Evolutionary conservation across 78 protist genomes (phyloP).

Genomic region (Emiliania huxleyi): DNA sequence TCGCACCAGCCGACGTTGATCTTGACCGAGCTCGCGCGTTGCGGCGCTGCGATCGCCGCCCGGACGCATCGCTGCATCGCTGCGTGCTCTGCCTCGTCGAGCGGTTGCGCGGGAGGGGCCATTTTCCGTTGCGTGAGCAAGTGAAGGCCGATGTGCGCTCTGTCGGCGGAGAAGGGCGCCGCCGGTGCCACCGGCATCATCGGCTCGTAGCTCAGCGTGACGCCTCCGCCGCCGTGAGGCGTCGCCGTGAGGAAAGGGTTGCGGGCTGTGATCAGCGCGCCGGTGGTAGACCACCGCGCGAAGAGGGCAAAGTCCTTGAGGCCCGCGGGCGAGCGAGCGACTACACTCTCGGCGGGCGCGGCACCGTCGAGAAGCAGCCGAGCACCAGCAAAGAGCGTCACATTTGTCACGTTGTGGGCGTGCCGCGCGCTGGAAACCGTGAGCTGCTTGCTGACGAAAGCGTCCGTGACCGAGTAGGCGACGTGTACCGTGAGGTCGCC

Average conservation of each 20-base stretch:
- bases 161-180: neutral
- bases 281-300: neutral
- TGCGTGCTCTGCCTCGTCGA: neutral
- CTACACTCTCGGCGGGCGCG: neutral
- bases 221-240: neutral
- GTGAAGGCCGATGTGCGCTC: neutral
- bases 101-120: neutral
- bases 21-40: neutral
- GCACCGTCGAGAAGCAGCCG: neutral
- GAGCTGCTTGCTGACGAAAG: neutral
- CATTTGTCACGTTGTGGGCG: neutral
- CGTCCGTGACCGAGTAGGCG: neutral
- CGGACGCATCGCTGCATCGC: neutral
- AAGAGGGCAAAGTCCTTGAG: neutral
- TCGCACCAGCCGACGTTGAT: slow-evolving; percentile 12
- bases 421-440: neutral
- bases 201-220: neutral
- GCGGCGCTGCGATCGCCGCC: neutral
- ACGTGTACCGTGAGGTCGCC: neutral
- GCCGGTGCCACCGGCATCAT: too few relatives aligned
- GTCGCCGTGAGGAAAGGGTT: neutral
- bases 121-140: neutral
- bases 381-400: neutral
- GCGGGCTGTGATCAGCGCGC: neutral
- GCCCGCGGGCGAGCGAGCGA: neutral